Conservation (phyloP, 805 yeast species). For the Yarrowia sp. region DNA sequence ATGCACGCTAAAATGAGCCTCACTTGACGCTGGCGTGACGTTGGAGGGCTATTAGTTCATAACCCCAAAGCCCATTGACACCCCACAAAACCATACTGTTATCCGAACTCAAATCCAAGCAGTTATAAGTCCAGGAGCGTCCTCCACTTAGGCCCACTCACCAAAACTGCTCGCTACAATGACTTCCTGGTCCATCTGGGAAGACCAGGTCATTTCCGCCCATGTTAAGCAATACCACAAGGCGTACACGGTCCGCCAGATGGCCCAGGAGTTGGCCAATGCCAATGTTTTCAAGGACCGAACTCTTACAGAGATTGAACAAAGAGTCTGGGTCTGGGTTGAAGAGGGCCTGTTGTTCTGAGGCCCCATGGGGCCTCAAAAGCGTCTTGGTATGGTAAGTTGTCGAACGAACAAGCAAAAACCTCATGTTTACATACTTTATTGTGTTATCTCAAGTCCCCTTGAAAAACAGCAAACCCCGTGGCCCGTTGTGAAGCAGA, state of each 20-base stretch:
- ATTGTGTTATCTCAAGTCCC: too few relatives aligned
- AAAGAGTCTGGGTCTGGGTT: slow-evolving; percentile 20
- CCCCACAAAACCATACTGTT: not conserved
- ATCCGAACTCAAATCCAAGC: slow-evolving; percentile 6
- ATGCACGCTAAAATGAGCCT: not conserved
- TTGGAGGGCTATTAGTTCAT: not conserved
- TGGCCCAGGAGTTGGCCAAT: slow-evolving; percentile 18
- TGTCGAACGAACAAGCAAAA: too few relatives aligned
- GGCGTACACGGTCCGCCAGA: slow-evolving; percentile 5
- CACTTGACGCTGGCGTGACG: not conserved
- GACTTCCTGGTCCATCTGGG: slow-evolving; percentile 9
- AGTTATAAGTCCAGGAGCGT: not conserved
- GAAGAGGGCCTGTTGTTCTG: slow-evolving; percentile 14
- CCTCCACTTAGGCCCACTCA: not conserved
- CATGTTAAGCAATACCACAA: slow-evolving; percentile 19
- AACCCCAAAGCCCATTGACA: not conserved
- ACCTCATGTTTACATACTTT: too few relatives aligned
- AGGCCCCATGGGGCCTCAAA: not conserved
- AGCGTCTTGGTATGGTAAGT: too few relatives aligned
- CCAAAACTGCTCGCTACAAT: not conserved
- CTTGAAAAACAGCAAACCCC: too few relatives aligned
- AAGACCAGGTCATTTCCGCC: slow-evolving; percentile 15
- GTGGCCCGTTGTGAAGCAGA: too few relatives aligned
- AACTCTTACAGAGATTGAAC: slow-evolving; percentile 3
- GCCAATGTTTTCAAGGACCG: not conserved